phyloP scores from a whole-genome alignment of 257 asterid genomes.

The Przewalskia tangutica region DNA sequence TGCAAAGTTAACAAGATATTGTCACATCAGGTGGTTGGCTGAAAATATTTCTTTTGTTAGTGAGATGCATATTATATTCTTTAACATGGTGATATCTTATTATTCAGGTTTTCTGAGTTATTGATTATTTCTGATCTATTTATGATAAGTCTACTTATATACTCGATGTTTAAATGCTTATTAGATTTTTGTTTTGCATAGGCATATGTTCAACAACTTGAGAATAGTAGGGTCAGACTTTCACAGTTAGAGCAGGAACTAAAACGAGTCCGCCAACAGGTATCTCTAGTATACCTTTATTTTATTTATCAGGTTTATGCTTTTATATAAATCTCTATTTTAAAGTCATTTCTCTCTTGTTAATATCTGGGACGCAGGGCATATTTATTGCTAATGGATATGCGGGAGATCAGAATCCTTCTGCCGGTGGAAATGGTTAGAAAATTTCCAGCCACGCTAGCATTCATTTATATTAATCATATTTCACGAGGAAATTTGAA shows the following conservation, averaged over 20 bases:
- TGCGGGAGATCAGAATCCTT: slow-evolving; percentile 38
- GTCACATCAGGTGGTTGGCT: not conserved
- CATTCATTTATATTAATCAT: not conserved
- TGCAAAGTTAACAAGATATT: not conserved
- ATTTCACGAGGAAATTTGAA: not conserved
- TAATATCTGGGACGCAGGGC: slow-evolving; percentile 32
- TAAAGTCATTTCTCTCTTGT: not conserved
- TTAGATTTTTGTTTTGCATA: slow-evolving; percentile 18
- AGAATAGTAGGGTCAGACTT: slow-evolving; percentile 67
- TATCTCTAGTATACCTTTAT: not conserved
- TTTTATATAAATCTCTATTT: not conserved
- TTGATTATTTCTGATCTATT: not conserved
- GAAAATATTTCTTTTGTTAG: not conserved
- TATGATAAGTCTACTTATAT: not conserved
- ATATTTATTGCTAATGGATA: slow-evolving; percentile 28
- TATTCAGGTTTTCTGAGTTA: not conserved
- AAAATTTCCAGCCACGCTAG: not conserved
- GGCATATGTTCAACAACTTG: slow-evolving; percentile 95
- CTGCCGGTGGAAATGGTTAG: slow-evolving; percentile 55
- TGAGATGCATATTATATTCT: not conserved
- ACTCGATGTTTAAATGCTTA: slow-evolving; percentile 5
- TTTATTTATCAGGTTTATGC: not conserved
- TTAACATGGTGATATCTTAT: not conserved
- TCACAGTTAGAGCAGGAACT: slow-evolving; percentile 81
- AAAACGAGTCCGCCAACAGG: slow-evolving; percentile 81